phyloP scores from a whole-genome alignment of 23 red algal genomes.

The Gracilaria gracilis region DNA sequence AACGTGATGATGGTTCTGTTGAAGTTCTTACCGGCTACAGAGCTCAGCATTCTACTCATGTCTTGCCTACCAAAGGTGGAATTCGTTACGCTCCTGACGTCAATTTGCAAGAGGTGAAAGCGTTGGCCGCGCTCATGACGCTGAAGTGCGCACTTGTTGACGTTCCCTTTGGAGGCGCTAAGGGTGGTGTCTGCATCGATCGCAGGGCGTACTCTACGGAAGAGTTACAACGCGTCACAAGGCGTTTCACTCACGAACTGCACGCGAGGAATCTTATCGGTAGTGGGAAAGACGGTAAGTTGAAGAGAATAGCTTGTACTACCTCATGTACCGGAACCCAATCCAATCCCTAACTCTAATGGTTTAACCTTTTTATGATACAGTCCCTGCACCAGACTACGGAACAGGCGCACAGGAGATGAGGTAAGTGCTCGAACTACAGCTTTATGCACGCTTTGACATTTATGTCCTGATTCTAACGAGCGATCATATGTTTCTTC shows the following conservation, averaged over 20 bases:
- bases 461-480: neutral
- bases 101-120: slow-evolving; percentile 92
- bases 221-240: slow-evolving; percentile 90
- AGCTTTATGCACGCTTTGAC: neutral
- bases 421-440: slow-evolving; percentile 51
- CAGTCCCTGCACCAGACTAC: slow-evolving; percentile 98
- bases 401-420: slow-evolving; percentile 93
- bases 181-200: slow-evolving; percentile 97
- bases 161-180: slow-evolving; percentile 96
- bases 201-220: slow-evolving; percentile 68
- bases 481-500: neutral
- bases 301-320: neutral
- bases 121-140: slow-evolving; percentile 93
- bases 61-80: slow-evolving; percentile 94
- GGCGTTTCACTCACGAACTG: slow-evolving; percentile 91
- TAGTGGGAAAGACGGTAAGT: slow-evolving; percentile 83
- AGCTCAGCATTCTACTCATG: slow-evolving; percentile 89
- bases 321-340: neutral
- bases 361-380: neutral
- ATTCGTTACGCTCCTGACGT: slow-evolving; percentile 92
- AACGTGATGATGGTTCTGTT: slow-evolving; percentile 69
- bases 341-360: neutral
- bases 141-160: slow-evolving; percentile 97
- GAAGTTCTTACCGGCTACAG: slow-evolving; percentile 88
- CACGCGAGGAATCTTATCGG: slow-evolving; percentile 94